Evolutionary conservation across 2,329 filamentous ascomycete genomes (phyloP), one percentile per base, ranked within the genome.

Genomic region (Metarhizium album): DNA sequence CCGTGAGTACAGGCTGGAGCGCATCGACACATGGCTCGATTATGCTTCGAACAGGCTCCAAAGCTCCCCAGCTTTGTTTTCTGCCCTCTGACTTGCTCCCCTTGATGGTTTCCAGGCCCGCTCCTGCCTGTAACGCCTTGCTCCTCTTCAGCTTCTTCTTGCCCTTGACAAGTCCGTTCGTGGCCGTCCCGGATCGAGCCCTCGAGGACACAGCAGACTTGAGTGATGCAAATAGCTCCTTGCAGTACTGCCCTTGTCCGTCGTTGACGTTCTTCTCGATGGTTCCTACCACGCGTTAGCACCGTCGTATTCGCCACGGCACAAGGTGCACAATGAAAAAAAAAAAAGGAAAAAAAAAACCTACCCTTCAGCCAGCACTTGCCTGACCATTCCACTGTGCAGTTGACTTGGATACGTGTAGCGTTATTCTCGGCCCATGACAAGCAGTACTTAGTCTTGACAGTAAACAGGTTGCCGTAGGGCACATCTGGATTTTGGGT

Each of bases 291-390:
- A 23, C 14, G 20, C 33, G 52, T 74, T 56, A 73, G 66, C 47
- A 53, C 46, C 23, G 11, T 11, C 18, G 27, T 24, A 8, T 9
- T 29, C 11, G 38, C 33, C 33, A 35, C 16, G 22, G 23, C 14
- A n/a, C 43, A 20, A n/a, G n/a, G n/a, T n/a, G n/a, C n/a, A n/a
- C n/a, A n/a, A n/a, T n/a, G n/a, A n/a, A n/a, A n/a, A n/a, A n/a
- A n/a, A n/a, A n/a, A n/a, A n/a, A n/a, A n/a, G n/a, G n/a, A n/a
- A n/a, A n/a, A n/a, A n/a, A n/a, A 38, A 11, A 38, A 45, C 74
- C 64, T 73, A 94, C 90, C 88, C 73, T 93, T 96, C 45, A 98
- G 72, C 93, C 93, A 98, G 72, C 90, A 96, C 75, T 97, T 98
- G 59, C 90, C 90, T 3, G 85, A 84, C 94, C 94, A 98, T 63